These are phyloP conservation scores for Alternaria angustiovoidea DNA, from an alignment of 2,329 filamentous ascomycete species.

Conservation along the genomic window DNA sequence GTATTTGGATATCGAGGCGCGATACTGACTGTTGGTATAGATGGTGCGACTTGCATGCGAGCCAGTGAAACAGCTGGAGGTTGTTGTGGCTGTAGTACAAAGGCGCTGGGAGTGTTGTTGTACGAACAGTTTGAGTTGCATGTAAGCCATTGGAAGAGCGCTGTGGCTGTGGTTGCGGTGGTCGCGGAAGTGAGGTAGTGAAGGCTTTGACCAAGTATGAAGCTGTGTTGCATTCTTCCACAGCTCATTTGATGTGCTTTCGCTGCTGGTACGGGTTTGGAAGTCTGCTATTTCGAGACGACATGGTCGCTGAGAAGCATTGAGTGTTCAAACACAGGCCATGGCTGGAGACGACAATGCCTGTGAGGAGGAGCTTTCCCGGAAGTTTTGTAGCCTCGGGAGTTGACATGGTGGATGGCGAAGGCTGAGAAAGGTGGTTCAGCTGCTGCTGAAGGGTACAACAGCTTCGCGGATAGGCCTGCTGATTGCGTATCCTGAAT, in stretches of 20 bases:
- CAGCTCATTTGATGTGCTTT: neutral
- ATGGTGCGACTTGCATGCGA: neutral
- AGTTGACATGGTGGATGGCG: neutral
- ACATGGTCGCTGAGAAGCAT: neutral
- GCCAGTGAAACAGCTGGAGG: neutral
- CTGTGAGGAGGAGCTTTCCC: neutral
- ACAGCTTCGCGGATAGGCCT: neutral
- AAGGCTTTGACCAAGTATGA: neutral
- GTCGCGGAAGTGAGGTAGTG: neutral
- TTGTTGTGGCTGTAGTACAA: neutral
- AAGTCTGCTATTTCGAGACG: neutral
- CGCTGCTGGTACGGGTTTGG: neutral
- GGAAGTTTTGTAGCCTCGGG: neutral
- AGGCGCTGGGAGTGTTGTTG: neutral
- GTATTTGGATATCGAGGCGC: neutral
- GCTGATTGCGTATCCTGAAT: neutral
- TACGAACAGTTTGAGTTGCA: neutral
- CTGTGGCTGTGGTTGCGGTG: neutral
- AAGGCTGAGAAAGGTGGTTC: neutral
- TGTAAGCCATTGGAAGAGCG: neutral
- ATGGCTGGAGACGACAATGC: neutral
- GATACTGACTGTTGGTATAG: neutral
- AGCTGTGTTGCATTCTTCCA: neutral
- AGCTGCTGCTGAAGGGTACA: neutral
- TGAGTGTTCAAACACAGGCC: neutral